Conservation (phyloP, 805 yeast species). For the Teunomyces aglyptinius region DNA sequence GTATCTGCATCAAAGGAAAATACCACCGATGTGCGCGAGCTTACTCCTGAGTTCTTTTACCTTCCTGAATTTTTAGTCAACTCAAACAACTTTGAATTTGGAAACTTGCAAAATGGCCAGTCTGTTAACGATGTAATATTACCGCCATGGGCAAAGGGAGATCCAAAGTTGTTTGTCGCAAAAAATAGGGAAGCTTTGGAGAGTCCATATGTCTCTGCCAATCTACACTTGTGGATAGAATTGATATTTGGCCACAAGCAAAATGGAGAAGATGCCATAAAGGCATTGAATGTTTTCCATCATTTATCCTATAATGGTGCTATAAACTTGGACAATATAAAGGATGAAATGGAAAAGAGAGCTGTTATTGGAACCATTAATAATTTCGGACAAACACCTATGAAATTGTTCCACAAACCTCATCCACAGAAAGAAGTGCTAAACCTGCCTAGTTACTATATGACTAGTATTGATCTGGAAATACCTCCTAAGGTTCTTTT, state of each 20-base stretch:
- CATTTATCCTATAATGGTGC: slow-evolving; percentile 84
- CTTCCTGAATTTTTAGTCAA: slow-evolving; percentile 77
- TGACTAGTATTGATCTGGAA: slow-evolving; percentile 27
- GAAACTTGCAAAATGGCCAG: slow-evolving; percentile 62
- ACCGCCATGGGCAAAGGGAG: slow-evolving; percentile 84
- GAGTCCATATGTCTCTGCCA: slow-evolving; percentile 73
- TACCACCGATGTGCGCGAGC: slow-evolving; percentile 84
- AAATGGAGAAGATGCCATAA: slow-evolving; percentile 65
- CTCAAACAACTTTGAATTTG: slow-evolving; percentile 66
- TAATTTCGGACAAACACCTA: slow-evolving; percentile 90
- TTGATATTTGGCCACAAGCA: slow-evolving; percentile 80
- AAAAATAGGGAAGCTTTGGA: slow-evolving; percentile 83
- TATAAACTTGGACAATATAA: slow-evolving; percentile 68
- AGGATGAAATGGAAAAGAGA: slow-evolving; percentile 68
- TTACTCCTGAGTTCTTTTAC: slow-evolving; percentile 82
- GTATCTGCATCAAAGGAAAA: slow-evolving; percentile 72
- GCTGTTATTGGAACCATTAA: slow-evolving; percentile 84
- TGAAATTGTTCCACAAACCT: slow-evolving; percentile 64
- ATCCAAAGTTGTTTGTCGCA: slow-evolving; percentile 68
- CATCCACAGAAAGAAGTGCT: slow-evolving; percentile 54
- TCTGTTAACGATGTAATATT: slow-evolving; percentile 59
- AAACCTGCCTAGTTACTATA: slow-evolving; percentile 35
- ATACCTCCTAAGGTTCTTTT: slow-evolving; percentile 39
- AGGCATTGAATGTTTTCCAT: slow-evolving; percentile 74
- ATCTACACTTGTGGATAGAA: slow-evolving; percentile 83